These are phyloP conservation scores for Debaryomycetaceae sp. DNA, from an alignment of 1,139 yeast genomes.

Conservation along the genomic window DNA sequence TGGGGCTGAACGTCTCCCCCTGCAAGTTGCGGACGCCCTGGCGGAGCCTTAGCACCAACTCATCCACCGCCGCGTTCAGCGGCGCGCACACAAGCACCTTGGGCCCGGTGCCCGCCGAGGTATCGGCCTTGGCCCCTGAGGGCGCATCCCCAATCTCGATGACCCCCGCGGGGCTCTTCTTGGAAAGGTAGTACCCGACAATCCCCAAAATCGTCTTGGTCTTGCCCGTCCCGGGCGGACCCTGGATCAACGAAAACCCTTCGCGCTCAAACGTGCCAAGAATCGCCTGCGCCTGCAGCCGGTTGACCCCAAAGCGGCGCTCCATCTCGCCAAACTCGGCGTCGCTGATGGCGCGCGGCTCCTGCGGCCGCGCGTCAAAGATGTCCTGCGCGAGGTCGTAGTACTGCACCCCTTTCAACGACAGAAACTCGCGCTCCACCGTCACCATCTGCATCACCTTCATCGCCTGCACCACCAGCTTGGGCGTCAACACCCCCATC, in stretches of 20 bases:
- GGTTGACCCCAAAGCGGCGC: constrained; percentile 58
- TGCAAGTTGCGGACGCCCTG: constrained; percentile 59
- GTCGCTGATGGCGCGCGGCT: constrained; percentile 30
- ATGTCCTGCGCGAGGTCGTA: constrained; percentile 70
- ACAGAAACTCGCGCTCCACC: constrained; percentile 86
- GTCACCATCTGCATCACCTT: constrained; percentile 84
- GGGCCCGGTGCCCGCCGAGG: constrained; percentile 12
- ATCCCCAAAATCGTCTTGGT: constrained; percentile 94
- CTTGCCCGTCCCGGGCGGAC: constrained; percentile 98
- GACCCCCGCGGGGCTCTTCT: constrained; percentile 20
- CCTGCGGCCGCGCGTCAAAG: constrained; percentile 58
- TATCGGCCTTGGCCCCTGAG: neutral
- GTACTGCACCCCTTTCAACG: constrained; percentile 75
- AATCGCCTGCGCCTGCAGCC: constrained; percentile 88
- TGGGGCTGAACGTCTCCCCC: constrained; percentile 61
- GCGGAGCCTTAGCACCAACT: constrained; percentile 80
- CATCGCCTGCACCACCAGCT: constrained; percentile 61
- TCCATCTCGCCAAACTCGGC: constrained; percentile 36
- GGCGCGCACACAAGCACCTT: constrained; percentile 91
- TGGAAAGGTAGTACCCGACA: constrained; percentile 66
- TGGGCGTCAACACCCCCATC: constrained; percentile 57
- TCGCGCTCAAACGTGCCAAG: constrained; percentile 59
- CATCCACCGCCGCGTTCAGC: constrained; percentile 98
- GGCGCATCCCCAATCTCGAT: constrained; percentile 19
- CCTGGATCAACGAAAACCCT: constrained; percentile 92